Base-by-base conservation (phyloP, 1,284 basidiomycete species). In the Microbotryum intermedium region DNA sequence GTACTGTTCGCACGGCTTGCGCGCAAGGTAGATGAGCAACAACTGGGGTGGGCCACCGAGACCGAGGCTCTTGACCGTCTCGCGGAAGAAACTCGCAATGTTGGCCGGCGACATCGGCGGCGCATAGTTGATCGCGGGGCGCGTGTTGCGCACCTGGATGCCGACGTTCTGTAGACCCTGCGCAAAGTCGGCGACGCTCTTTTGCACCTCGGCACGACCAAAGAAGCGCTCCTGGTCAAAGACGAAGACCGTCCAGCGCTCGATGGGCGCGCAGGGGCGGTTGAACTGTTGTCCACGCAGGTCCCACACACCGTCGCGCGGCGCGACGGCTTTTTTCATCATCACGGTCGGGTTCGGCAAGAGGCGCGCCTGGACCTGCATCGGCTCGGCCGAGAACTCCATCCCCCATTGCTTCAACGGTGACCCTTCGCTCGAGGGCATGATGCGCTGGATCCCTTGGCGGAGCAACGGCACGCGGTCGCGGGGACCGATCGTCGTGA, bases 401-500 rank as follows among this genome's bases (percentile, higher is more conserved):
- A 61, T 13, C 18, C 51, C 42, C 59, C 59, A 61, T 42, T 57
- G 50, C 6, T 29, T 30, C 42, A 61, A 30, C 2, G 55, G 30
- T 7, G 8, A 25, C 2, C 9, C 30, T 7, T 48, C 52, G 21
- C 21, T 29, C 3, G 11, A 6, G 20, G 61, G 58, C 48, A 50
- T 46, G 55, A 65, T 59, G 28, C 34, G 42, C 20, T 44, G 4
- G 34, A 59, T 39, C 0, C 50, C 63, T 18, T 30, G 4, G 20
- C 16, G 29, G 26, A 65, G 57, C 34, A 47, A 50, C 0, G 3
- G 10, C 6, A 50, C 21, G 48, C 63, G 60, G 3, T 62, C 46
- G 6, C 39, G 34, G 2, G 64, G 64, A 6, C 30, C 39, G 58
- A 65, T 46, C 4, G 64, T 65, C n/a, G 60, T 65, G 11, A 62